Conservation (phyloP, 225 moss, liverwort and hornwort species). For the Anthoceros angustus region DNA sequence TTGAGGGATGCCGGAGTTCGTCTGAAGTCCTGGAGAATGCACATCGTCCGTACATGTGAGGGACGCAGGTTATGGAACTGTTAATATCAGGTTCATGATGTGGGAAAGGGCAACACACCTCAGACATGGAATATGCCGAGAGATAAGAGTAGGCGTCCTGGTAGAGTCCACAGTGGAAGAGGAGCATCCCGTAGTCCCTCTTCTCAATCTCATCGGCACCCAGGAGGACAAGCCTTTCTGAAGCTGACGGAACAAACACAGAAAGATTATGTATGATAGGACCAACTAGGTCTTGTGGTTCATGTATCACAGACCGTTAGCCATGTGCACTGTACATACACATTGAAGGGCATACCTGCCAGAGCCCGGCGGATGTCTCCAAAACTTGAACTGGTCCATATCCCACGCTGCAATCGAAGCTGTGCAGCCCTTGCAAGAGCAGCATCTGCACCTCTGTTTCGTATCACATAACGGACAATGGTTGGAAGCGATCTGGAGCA, state of each 20-base stretch:
- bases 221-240: conserved; percentile 73
- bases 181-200: conserved; percentile 52
- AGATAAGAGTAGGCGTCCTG: conserved; percentile 60
- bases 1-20: conserved; percentile 11
- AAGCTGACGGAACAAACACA: conserved; percentile 36
- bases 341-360: conserved; percentile 25
- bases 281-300: not conserved
- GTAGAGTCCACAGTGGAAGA: conserved; percentile 51
- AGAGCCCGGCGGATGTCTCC: conserved; percentile 60
- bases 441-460: conserved; percentile 48
- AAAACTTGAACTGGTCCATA: conserved; percentile 64
- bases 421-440: conserved; percentile 65
- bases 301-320: not conserved
- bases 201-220: conserved; percentile 49
- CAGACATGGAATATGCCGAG: conserved; percentile 25
- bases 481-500: not conserved
- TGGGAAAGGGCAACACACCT: conserved; percentile 7
- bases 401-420: conserved; percentile 56
- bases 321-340: not conserved
- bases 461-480: conserved; percentile 6
- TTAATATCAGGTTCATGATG: conserved; percentile 1
- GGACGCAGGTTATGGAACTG: not conserved
- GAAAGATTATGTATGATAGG: not conserved
- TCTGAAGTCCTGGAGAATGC: conserved; percentile 10
- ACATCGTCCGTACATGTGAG: not conserved